Evolutionary conservation across 805 yeast species (phyloP).

Genomic region (Candida awuae): DNA sequence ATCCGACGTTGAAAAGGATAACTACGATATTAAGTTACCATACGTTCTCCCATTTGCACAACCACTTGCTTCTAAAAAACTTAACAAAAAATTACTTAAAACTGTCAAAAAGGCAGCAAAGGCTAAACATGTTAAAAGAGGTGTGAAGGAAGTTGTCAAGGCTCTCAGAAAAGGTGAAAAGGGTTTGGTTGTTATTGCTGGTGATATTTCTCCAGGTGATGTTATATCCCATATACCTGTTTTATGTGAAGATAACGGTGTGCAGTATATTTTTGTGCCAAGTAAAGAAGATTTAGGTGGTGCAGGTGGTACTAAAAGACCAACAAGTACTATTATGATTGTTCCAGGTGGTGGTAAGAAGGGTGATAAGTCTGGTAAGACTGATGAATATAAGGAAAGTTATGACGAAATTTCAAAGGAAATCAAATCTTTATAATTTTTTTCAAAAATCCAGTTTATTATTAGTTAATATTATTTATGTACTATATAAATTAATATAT

Average conservation of each 20-base stretch:
- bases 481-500: background rate
- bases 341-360: constrained; percentile 92
- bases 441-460: constrained; percentile 2
- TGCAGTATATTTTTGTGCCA: constrained; percentile 90
- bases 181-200: constrained; percentile 93
- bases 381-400: constrained; percentile 81
- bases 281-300: constrained; percentile 97
- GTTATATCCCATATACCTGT: constrained; percentile 97
- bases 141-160: constrained; percentile 97
- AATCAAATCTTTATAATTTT: constrained; percentile 40
- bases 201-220: constrained; percentile 96
- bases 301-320: constrained; percentile 98
- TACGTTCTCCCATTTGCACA: constrained; percentile 88
- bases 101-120: constrained; percentile 97
- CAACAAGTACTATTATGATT: constrained; percentile 95
- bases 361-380: constrained; percentile 54
- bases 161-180: constrained; percentile 97
- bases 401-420: constrained; percentile 94
- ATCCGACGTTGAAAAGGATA: constrained; percentile 47
- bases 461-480: background rate
- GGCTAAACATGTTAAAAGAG: constrained; percentile 96
- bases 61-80: constrained; percentile 92
- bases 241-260: constrained; percentile 86
- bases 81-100: constrained; percentile 90
- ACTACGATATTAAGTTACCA: constrained; percentile 86